A percentile compares a stretch with the other conserved stretches of the same genome.
phyloP scores from a whole-genome alignment of 495 filamentous ascomycete genomes.

The Lasiosphaeris hirsuta region DNA sequence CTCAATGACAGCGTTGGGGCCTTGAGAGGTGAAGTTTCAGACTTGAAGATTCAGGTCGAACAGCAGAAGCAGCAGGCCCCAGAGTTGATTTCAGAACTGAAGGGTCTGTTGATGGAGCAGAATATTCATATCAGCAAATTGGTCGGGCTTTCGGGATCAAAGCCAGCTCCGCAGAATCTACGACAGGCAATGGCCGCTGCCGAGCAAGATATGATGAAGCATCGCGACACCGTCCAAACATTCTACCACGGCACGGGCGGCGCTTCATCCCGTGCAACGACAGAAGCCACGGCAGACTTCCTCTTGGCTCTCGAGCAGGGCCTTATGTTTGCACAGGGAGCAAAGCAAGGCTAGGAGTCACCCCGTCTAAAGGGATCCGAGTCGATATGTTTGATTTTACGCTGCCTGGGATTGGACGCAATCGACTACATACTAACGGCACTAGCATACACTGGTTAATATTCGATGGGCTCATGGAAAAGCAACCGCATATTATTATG shows the following conservation, averaged over 20 bases:
- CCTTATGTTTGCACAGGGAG: conserved; percentile 37
- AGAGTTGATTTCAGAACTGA: background rate
- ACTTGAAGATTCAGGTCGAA: conserved; percentile 8
- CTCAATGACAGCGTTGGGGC: conserved; percentile 1
- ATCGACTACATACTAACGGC: too few relatives aligned
- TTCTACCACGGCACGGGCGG: conserved; percentile 12
- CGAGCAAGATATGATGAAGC: conserved; percentile 20
- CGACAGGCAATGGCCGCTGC: conserved; percentile 22
- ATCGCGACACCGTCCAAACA: conserved; percentile 11
- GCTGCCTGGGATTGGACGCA: too few relatives aligned
- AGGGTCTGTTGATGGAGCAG: conserved; percentile 14
- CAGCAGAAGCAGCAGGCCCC: background rate
- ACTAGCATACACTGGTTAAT: too few relatives aligned
- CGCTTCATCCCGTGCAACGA: background rate
- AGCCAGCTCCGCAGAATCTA: conserved; percentile 15
- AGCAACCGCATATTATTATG: too few relatives aligned
- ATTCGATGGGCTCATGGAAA: too few relatives aligned
- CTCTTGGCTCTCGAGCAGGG: conserved; percentile 4
- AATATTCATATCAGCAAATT: conserved; percentile 6
- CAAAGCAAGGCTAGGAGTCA: conserved; percentile 35
- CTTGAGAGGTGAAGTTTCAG: conserved; percentile 16
- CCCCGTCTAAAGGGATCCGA: too few relatives aligned
- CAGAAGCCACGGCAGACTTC: conserved; percentile 18
- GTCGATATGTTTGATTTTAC: too few relatives aligned
- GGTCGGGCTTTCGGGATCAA: background rate